Base-by-base conservation (phyloP, 768 basidiomycete species). In the Phylloporus rhodoxanthus region DNA sequence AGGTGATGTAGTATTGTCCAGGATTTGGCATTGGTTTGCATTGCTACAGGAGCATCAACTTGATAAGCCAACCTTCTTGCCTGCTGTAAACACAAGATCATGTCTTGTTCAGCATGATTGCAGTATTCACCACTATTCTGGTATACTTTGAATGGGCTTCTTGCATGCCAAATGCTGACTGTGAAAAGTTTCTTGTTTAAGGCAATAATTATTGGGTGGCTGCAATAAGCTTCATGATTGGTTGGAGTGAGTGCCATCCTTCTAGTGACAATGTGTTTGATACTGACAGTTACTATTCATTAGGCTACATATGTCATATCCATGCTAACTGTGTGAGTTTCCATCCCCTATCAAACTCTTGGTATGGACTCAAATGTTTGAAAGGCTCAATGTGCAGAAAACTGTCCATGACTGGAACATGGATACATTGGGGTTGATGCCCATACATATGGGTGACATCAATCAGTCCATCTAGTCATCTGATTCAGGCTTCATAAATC, bases 11-110 rank as follows among this genome's bases (percentile, higher is more conserved):
- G 23, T 7, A 10, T 38, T 2, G 37, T 55, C 20, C 48, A 52
- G 23, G 50, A 55, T 21, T 5, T 58, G 19, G 57, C 56, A 2
- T 4, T 51, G 2, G 38, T 58, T 10, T 58, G 45, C 14, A 51
- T 58, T 21, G 43, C 48, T 26, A 54, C 43, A 5, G 52, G 57
- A 15, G 21, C 28, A 8, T 48, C 48, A 10, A 58, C 56, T 19
- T 58, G 56, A 56, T 54, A 19, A 37, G 45, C 17, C 1, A 1
- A 3, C 13, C 2, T 1, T 3, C 3, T 20, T 8, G 10, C 5
- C 26, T 25, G 23, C 7, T 19, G 8, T 29, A 0, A 7, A 8
- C 8, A 15, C 23, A 32, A 14, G 1, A 3, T 19, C 25, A 37
- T 14, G 15, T 4, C 17, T 33, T 26, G 23, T 29, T 30, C 29